A percentile compares a stretch with the other conserved stretches of the same genome.
phyloP scores from a whole-genome alignment of 495 filamentous ascomycete genomes.

The Hypoxylon rickii region DNA sequence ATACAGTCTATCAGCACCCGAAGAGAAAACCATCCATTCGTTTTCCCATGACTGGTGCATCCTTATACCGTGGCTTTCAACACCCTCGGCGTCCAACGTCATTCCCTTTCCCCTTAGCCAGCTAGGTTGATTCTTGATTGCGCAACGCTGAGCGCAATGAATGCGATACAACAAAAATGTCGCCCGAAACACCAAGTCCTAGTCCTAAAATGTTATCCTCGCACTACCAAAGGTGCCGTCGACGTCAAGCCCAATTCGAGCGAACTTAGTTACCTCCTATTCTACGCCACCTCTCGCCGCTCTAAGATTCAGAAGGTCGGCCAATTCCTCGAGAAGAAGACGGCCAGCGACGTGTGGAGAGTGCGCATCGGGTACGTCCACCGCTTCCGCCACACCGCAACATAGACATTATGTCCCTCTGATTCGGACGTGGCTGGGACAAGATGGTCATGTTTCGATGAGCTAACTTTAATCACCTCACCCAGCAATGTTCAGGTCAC shows the following conservation, averaged over 20 bases:
- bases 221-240: conserved; percentile 82
- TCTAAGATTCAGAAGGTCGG: conserved; percentile 95
- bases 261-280: conserved; percentile 92
- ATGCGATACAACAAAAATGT: conserved; percentile 61
- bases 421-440: neutral
- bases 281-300: conserved; percentile 89
- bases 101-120: conserved; percentile 6
- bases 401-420: neutral
- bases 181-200: conserved; percentile 94
- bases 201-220: conserved; percentile 90
- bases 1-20: too few relatives aligned
- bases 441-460: neutral
- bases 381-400: neutral
- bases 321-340: conserved; percentile 87
- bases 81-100: neutral
- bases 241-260: conserved; percentile 92
- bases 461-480: conserved; percentile 5
- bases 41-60: conserved; percentile 11
- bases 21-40: too few relatives aligned
- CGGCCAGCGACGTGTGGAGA: conserved; percentile 82
- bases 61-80: neutral
- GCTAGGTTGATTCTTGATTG: conserved; percentile 20
- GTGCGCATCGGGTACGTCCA: conserved; percentile 74
- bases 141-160: conserved; percentile 48
- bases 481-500: conserved; percentile 91